A percentile compares a stretch with the other conserved stretches of the same genome.
Evolutionary conservation across 257 asterid species (phyloP).

Genomic region (Plantago elongata): DNA sequence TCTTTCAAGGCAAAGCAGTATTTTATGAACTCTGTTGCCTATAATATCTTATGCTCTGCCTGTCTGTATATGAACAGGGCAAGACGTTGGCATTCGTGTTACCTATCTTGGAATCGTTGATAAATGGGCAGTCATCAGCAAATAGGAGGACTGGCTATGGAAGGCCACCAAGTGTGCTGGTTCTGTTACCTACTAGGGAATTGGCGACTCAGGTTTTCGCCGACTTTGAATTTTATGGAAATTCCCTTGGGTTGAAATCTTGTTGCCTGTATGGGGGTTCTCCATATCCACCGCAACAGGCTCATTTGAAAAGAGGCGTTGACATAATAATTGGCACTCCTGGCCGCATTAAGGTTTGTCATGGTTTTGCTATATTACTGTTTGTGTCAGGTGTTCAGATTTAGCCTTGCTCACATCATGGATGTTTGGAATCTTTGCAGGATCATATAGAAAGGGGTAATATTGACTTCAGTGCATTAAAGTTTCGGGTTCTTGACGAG

Average conservation of each 20-base stretch:
- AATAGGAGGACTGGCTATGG: constrained; percentile 72
- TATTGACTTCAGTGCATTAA: constrained; percentile 63
- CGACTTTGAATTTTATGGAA: constrained; percentile 77
- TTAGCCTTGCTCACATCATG: not conserved
- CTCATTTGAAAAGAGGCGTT: constrained; percentile 66
- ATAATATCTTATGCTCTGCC: not conserved
- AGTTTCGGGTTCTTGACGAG: constrained; percentile 96
- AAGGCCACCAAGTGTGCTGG: constrained; percentile 80
- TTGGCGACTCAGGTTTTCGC: constrained; percentile 71
- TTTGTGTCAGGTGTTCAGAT: not conserved
- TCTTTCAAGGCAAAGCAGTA: too few relatives aligned
- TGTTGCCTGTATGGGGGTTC: constrained; percentile 87
- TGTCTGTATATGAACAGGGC: constrained; percentile 43
- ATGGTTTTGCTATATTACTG: not conserved
- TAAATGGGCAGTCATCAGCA: constrained; percentile 59
- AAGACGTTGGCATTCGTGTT: constrained; percentile 93
- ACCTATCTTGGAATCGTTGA: constrained; percentile 81
- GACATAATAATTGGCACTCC: constrained; percentile 86
- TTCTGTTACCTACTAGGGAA: constrained; percentile 93
- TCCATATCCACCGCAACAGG: constrained; percentile 53
- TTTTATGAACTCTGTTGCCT: not conserved
- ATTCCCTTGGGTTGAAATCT: constrained; percentile 58
- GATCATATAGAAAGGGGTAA: constrained; percentile 83
- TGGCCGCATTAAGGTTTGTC: constrained; percentile 80
- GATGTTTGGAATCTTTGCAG: constrained; percentile 33